Evolutionary conservation across 2,329 filamentous ascomycete genomes (phyloP).

Genomic region (Exophiala sideris): DNA sequence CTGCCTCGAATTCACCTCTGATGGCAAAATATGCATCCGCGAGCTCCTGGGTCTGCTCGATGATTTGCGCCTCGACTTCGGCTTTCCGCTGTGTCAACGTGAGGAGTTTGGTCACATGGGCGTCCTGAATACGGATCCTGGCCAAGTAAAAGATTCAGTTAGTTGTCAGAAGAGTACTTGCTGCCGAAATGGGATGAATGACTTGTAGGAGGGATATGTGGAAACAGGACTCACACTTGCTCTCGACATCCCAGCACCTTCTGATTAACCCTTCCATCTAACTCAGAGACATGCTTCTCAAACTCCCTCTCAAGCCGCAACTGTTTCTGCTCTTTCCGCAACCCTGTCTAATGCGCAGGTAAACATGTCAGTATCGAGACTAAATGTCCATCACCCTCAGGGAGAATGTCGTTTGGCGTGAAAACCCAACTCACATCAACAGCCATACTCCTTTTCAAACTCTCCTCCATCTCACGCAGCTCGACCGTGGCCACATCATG

Average conservation of each 20-base stretch:
- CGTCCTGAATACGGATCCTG: conserved; percentile 10
- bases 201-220: neutral
- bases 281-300: conserved; percentile 6
- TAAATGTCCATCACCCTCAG: neutral
- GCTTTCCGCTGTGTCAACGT: conserved; percentile 13
- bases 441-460: conserved; percentile 12
- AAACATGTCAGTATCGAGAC: too few species aligned
- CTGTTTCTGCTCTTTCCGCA: conserved; percentile 19
- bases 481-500: neutral
- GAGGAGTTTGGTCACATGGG: conserved; percentile 9
- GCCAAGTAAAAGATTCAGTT: neutral
- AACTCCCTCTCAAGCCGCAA: conserved; percentile 17
- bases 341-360: conserved; percentile 2
- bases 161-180: neutral
- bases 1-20: conserved; percentile 18
- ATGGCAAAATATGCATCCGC: conserved; percentile 11
- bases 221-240: conserved; percentile 6
- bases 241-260: neutral
- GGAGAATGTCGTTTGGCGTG: neutral
- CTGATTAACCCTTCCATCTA: conserved; percentile 8
- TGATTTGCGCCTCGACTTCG: conserved; percentile 16
- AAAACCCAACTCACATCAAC: conserved; percentile 18
- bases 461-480: conserved; percentile 3
- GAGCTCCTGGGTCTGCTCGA: conserved; percentile 15
- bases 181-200: neutral